These are phyloP conservation scores for Tylopilus rubrobrunneus DNA, from an alignment of 768 basidiomycete genomes.

Conservation along the genomic window DNA sequence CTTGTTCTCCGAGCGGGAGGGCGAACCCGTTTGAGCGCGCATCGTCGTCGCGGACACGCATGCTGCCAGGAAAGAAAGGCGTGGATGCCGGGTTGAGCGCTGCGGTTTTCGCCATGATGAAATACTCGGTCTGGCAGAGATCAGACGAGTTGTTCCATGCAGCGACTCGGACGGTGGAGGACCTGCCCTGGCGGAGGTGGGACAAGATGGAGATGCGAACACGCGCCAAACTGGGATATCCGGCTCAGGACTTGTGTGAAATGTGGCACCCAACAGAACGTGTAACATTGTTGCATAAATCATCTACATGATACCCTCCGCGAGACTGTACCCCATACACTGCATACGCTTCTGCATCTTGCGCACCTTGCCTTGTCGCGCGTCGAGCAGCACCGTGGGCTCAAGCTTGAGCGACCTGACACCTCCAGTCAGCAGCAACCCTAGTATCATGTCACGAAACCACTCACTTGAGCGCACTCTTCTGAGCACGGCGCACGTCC, in stretches of 20 bases:
- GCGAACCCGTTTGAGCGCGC: constrained; percentile 36
- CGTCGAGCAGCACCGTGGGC: constrained; percentile 26
- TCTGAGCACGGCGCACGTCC: constrained; percentile 20
- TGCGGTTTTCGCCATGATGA: constrained; percentile 63
- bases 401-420: constrained; percentile 25
- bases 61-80: constrained; percentile 74
- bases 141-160: too few species aligned
- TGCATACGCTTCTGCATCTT: constrained; percentile 3
- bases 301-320: constrained; percentile 16
- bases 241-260: constrained; percentile 15
- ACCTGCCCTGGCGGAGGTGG: too few species aligned
- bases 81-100: constrained; percentile 78
- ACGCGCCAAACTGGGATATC: too few species aligned
- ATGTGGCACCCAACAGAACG: constrained; percentile 11
- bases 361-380: background rate
- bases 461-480: constrained; percentile 22
- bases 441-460: background rate
- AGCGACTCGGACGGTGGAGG: too few species aligned
- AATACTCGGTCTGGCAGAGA: background rate
- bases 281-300: background rate
- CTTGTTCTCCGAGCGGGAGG: constrained; percentile 43
- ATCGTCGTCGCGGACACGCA: constrained; percentile 57
- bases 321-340: constrained; percentile 15
- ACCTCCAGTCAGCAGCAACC: constrained; percentile 1
- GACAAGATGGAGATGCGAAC: too few species aligned